Base-by-base conservation (phyloP, 208 protist genomes). In the Crithidia sp. region DNA sequence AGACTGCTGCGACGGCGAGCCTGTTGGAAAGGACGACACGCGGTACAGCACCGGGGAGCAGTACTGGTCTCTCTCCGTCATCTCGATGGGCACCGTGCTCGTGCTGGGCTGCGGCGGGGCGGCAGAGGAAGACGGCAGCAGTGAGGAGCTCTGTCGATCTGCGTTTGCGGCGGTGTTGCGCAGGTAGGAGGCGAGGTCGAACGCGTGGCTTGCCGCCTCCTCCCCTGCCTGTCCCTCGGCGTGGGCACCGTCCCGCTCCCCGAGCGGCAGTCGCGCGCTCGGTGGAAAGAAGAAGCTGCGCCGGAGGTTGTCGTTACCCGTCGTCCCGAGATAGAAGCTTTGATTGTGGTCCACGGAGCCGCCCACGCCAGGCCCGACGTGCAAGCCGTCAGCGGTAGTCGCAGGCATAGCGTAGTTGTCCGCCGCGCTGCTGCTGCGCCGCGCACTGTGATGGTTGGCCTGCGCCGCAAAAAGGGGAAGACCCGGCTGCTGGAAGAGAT, bases 201-300 rank as follows among this genome's bases (percentile, higher is more conserved):
- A 39, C 40, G 52, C 49, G 40, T 9, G 52, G 4, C 52, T 28
- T 7, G 6, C 6, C 2, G 17, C 52, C 2, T 49, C 64, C 16
- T 59, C 64, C 0, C 5, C 64, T 2, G 52, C 64, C 19, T 14
- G 44, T 19, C 0, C 4, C 14, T 37, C 64, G 4, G 28, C 14
- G 44, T 4, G 52, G 53, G 19, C 64, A 1, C 59, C 64, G 40
- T 52, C 47, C 59, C 4, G 9, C 64, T 68, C 64, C 8, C 37
- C 64, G 6, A n/a, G 8, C 39, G 40, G 9, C n/a, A 17, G 36
- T 2, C 14, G 64, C 39, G 64, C 57, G 4, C 19, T 68, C n/a
- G 17, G 19, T 6, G 81, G 81, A 28, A 84, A 81, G 52, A 81
- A 81, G 49, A 84, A 84, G 61, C 79, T 81, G 17, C 79, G 74